Base-by-base conservation (phyloP, 1,284 basidiomycete species). In the Bjerkandera adusta region DNA sequence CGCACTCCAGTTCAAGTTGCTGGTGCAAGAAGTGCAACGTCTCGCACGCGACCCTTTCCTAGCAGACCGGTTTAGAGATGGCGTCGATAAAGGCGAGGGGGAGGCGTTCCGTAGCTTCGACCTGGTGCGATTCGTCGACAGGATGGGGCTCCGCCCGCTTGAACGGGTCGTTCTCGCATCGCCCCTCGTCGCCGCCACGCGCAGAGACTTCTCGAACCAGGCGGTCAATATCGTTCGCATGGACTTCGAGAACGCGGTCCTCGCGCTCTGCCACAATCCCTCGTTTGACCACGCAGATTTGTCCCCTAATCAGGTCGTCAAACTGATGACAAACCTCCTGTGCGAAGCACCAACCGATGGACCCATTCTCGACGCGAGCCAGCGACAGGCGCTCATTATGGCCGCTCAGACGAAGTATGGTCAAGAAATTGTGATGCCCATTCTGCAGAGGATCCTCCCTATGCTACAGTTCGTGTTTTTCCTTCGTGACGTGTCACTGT, bases 11-110 rank as follows among this genome's bases (percentile, higher is more conserved):
- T 89, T 92, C 62, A 83, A 89, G 34, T 72, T 93, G 20, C 77
- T 93, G 24, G 79, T 88, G n/a, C 89, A 91, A 68, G 92, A 93
- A 68, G 86, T 81, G 2, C 87, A 91, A 60, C 81, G 89, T 46
- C 80, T 93, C 41, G 83, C 88, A 57, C 85, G 88, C 54, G 91
- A 93, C 73, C 91, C 91, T 51, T 83, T 83, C 64, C 77, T 92
- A 36, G 86, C 90, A 49, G 87, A 90, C 68, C 80, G 89, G 53
- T 92, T 92, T 66, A 78, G 87, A 52, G 89, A 92, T 67, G 89
- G 85, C 43, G 78, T 93, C 49, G 86, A 91, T 75, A 86, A 84
- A 59, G 89, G 85, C 42, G 88, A 90, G 60, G 83, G 84, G 39
- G 87, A 91, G 57, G 68, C 81, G 42, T 89, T 90, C 65, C 79